These are phyloP conservation scores for Coemansia sp. DNA, from an alignment of 192 early-diverging fungal species.

Conservation along the genomic window DNA sequence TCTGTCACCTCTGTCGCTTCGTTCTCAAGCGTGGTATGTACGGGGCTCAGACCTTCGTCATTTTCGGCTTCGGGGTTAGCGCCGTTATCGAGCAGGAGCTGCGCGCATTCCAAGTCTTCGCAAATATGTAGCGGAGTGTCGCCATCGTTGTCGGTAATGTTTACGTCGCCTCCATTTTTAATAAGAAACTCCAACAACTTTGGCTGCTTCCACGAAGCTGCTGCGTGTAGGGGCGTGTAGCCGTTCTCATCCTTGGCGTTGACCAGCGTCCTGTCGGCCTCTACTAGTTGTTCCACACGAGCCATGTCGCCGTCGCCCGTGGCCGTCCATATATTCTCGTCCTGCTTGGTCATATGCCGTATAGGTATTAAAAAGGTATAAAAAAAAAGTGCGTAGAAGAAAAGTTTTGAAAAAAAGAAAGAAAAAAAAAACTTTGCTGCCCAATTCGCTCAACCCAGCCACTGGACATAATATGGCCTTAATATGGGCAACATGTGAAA, in stretches of 20 bases:
- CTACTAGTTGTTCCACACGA: slow-evolving; percentile 62
- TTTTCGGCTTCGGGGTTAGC: slow-evolving; percentile 69
- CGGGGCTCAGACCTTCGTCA: slow-evolving; percentile 59
- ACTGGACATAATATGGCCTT: neutral
- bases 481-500: neutral
- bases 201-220: slow-evolving; percentile 72
- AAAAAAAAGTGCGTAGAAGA: neutral
- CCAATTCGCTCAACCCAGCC: neutral
- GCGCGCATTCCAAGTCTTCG: slow-evolving; percentile 71
- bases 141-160: slow-evolving; percentile 75
- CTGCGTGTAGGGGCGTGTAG: slow-evolving; percentile 81
- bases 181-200: slow-evolving; percentile 71
- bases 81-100: slow-evolving; percentile 68
- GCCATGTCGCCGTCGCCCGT: slow-evolving; percentile 67
- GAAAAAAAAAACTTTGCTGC: neutral
- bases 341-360: slow-evolving; percentile 19
- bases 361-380: neutral
- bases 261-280: slow-evolving; percentile 54
- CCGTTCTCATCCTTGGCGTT: slow-evolving; percentile 79
- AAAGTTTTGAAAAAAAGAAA: neutral
- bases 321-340: slow-evolving; percentile 70
- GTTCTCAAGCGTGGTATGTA: slow-evolving; percentile 64
- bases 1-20: slow-evolving; percentile 70
- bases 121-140: slow-evolving; percentile 82
- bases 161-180: slow-evolving; percentile 64